Conservation (phyloP, 2,329 filamentous ascomycete species). For the Alternaria triticimaculans region DNA sequence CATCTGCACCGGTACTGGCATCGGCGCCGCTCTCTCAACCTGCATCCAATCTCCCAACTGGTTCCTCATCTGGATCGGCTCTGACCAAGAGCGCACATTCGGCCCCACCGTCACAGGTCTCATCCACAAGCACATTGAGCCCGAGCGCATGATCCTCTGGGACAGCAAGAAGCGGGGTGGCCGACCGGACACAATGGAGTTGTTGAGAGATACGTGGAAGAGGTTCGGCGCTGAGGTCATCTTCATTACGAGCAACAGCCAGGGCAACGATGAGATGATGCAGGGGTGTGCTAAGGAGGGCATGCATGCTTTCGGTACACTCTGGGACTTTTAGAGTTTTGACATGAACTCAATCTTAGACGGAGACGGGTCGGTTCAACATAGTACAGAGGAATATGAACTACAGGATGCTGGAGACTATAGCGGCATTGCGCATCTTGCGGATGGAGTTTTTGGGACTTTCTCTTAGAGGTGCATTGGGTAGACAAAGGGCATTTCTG, state of each 20-base stretch:
- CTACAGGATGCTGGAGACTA: background rate
- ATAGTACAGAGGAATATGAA: background rate
- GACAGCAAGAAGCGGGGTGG: slow-evolving; percentile 46
- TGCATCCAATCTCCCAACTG: slow-evolving; percentile 46
- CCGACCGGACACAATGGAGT: slow-evolving; percentile 40
- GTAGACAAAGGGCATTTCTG: background rate
- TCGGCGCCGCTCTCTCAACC: slow-evolving; percentile 44
- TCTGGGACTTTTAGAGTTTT: slow-evolving; percentile 41
- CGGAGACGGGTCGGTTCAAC: background rate
- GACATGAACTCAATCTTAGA: background rate
- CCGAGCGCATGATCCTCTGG: slow-evolving; percentile 48
- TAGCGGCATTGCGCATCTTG: background rate
- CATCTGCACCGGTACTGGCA: slow-evolving; percentile 45
- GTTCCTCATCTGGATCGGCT: slow-evolving; percentile 49
- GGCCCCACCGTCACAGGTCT: slow-evolving; percentile 43
- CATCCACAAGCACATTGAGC: slow-evolving; percentile 43
- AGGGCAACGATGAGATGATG: slow-evolving; percentile 49
- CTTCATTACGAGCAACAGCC: slow-evolving; percentile 46
- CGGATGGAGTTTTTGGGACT: background rate
- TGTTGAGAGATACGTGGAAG: slow-evolving; percentile 44
- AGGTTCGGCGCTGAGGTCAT: slow-evolving; percentile 44
- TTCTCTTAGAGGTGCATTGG: background rate
- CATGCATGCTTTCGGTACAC: slow-evolving; percentile 44
- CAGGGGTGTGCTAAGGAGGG: slow-evolving; percentile 40
- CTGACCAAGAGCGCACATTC: slow-evolving; percentile 45